Evolutionary conservation across 257 asterid genomes (phyloP), one percentile per base, ranked within the genome.

Genomic region (Echium plantagineum): DNA sequence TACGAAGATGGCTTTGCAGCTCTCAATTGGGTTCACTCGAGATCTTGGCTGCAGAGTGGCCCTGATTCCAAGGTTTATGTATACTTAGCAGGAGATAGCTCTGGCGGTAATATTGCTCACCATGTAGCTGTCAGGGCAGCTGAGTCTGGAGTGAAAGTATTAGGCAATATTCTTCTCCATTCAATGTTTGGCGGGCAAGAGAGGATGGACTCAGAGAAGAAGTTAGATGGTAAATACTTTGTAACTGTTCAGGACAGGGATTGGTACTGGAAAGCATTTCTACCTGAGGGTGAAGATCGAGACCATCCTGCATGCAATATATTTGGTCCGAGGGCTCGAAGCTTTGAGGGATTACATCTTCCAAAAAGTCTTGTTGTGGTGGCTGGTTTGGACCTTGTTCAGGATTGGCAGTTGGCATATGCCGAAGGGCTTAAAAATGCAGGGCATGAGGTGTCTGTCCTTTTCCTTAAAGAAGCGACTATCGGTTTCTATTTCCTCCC

Each of bases 401-500:
- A 88, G 10, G 96, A 88, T 61, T 88, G 96, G 96, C 96, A 88
- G 57, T 38, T 83, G 62, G 73, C 73, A 5, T 88, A 88, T 49
- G 94, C 82, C 0, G 77, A 88, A 9, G 95, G 96, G 49, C 75
- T 88, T 22, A 63, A 38, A 58, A 66, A 69, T 1, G 69, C 66
- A 0, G 95, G 86, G 52, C 82, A 72, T 0, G 74, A 74, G 30
- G 95, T 88, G 67, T 77, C 71, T 21, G 79, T 78, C 0, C 71
- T 88, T 19, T 85, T 61, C 26, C 82, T 88, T 0, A 82, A 85
- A 20, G 63, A 83, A 70, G 96, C 96, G 5, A 88, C 96, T 0
- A 83, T 88, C 8, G 96, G 96, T 35, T 88, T 88, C 80, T 88
- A 85, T 49, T 85, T 88, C 86, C 70, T 88, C 80, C 96, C 96